Conservation (phyloP, 768 basidiomycete species). For the Pulveroboletus sp. region DNA sequence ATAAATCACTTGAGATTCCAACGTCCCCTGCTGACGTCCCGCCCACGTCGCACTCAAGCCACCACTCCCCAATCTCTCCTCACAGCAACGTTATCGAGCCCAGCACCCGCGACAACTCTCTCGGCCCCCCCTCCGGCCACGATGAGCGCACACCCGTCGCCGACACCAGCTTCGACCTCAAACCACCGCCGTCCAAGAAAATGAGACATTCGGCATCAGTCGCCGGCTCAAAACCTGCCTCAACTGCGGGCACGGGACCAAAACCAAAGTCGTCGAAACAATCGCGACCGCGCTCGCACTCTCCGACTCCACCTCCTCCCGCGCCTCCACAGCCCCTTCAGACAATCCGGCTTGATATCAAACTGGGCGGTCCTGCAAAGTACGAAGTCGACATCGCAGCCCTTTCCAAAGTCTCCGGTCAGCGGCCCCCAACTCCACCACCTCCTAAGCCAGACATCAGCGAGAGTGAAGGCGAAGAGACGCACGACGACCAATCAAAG, state of each 20-base stretch:
- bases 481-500: conserved; percentile 31
- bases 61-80: conserved; percentile 14
- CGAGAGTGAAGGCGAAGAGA: conserved; percentile 52
- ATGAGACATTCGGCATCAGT: conserved; percentile 23
- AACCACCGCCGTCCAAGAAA: conserved; percentile 30
- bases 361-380: conserved; percentile 65
- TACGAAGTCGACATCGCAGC: conserved; percentile 67
- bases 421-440: conserved; percentile 54
- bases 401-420: conserved; percentile 60
- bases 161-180: conserved; percentile 20
- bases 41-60: conserved; percentile 12
- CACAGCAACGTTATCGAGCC: conserved; percentile 26
- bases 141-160: conserved; percentile 8
- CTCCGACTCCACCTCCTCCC: conserved; percentile 51
- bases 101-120: conserved; percentile 30
- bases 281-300: conserved; percentile 44
- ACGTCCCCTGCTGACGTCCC: conserved; percentile 6
- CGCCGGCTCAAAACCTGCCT: conserved; percentile 24
- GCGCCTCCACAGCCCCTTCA: conserved; percentile 47
- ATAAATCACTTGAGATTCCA: not conserved
- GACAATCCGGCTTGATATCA: conserved; percentile 67
- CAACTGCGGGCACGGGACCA: conserved; percentile 30
- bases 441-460: conserved; percentile 46
- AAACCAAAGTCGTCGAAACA: conserved; percentile 52
- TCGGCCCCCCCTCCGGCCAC: conserved; percentile 12